Base-by-base conservation (phyloP, 2,329 filamentous ascomycete genomes). In the Botrytis sinoallii region DNA sequence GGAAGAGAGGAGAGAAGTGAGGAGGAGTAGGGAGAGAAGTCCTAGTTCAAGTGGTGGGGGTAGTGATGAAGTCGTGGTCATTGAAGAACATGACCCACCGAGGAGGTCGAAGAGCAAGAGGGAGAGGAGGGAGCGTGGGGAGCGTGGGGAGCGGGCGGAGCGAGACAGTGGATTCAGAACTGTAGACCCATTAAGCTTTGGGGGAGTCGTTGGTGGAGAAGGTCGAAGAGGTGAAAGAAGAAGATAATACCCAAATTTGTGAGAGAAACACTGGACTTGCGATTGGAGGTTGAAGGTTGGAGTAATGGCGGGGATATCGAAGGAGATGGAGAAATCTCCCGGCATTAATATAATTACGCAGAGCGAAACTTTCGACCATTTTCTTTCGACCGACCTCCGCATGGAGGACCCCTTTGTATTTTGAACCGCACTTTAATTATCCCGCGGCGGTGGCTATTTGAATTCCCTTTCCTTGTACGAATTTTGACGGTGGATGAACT, bases 41-140 rank as follows among this genome's bases (percentile, higher is more conserved):
- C 46, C 60, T 12, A 75, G 73, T 65, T 35, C 64, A 29, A 76
- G 77, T 75, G 67, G 75, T n/a, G 72, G 32, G 3, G 76, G 71
- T 1, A 78, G 78, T 74, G 80, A 81, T 74, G 80, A 82, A 75
- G 79, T 82, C 32, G 79, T 82, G 12, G 80, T 82, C 5, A 81
- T 81, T 68, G 81, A 81, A 76, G 80, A 82, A 65, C 78, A 80
- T 74, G 79, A 78, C 52, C 80, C 79, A 59, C 80, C 80, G 32
- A 76, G 79, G 44, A 74, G 78, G 70, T 78, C 76, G 71, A 81
- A 79, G 76, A 78, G 77, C 69, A 75, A 76, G 59, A 74, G 77
- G 61, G 75, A 76, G 40, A 76, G 75, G 29, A 73, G 75, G 46
- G 72, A 76, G 42, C 74, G 77, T 22, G 44, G 75, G 46, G 73